Evolutionary conservation across 129 eudicot genomes (phyloP), one percentile per base, ranked within the genome.

Genomic region (Saussurea involucrata): DNA sequence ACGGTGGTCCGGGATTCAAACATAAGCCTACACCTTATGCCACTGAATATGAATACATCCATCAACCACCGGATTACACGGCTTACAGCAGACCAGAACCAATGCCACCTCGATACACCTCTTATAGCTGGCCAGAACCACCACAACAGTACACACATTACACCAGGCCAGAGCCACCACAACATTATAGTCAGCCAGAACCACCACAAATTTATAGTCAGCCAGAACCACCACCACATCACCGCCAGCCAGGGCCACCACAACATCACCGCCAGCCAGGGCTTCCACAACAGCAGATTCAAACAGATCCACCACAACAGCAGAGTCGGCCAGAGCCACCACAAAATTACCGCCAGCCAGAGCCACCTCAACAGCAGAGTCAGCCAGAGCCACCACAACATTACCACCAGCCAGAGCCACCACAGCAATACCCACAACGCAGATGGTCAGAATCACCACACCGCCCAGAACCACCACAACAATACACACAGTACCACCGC

Each of bases 31-130:
- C 92, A 4, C 85, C 92, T n/a, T 83, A 84, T 46, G 85, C 87
- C 49, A 91, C 97, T 22, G 90, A 80, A 83, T 89, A 89, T 27
- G 90, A 90, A 71, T 82, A 89, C 34, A 49, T 78, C 74, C 87
- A 83, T 6, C 82, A 87, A 74, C 84, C 90, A 68, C 80, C 84
- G 49, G 77, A 65, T 36, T 78, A 75, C 64, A 22, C 69, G 8
- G 46, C 82, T 60, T 80, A 78, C 29, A 85, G 64, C 72, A 70
- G 34, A 78, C 82, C 83, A 18, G 86, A 78, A 12, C 60, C 32
- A 15, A 34, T 12, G 7, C 76, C 40, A 17, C 22, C 22, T 24
- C 78, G 42, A 71, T 85, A 80, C 73, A 37, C 78, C 18, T 24
- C 72, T 13, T 87, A 80, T 71, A 63, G 60, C 65, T 68, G 79